Base-by-base conservation (phyloP, 192 early-diverging fungal genomes). In the Umbelopsis sp. region DNA sequence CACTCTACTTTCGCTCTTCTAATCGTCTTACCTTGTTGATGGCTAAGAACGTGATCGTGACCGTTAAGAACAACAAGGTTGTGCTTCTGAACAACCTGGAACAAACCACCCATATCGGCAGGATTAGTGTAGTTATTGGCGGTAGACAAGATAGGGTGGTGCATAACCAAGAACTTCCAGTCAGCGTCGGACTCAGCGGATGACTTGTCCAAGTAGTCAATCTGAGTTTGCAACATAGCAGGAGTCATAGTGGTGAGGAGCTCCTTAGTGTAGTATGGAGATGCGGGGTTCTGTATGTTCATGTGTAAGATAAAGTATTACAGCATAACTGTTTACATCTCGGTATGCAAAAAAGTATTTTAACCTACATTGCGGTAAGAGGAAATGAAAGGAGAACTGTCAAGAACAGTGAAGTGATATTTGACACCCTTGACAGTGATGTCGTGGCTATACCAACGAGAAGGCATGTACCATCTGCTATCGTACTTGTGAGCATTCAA, bases 41-140 rank as follows among this genome's bases (percentile, higher is more conserved):
- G 56, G 26, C 56, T 62, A 31, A 62, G 56, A 12, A 62, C 56
- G 56, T 62, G 56, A 14, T 62, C 56, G 56, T 62, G 56, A 32
- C 56, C 56, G 29, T 62, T 62, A 32, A 62, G 26, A 32, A 62
- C 56, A 34, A 32, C 26, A 14, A 62, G 20, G 14, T 62, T 62
- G 26, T 62, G 56, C 56, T 62, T 62, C 14, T 62, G 29, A 62
- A 62, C 56, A 20, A 62, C 34, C 20, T 62, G 56, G 56, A 62
- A 62, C 56, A 62, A 62, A 20, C 29, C 56, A 29, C 56, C 56
- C 56, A 62, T 62, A 36, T 62, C 56, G 14, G 26, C 31, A 32
- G 56, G 17, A 3, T 20, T 20, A 16, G 56, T 62, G 31, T 62
- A 62, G 31, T 62, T 62, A 0, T 62, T 32, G 29, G 32, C 2